Evolutionary conservation across 495 filamentous ascomycete genomes (phyloP).

Genomic region (Hypoxylon fragiforme): DNA sequence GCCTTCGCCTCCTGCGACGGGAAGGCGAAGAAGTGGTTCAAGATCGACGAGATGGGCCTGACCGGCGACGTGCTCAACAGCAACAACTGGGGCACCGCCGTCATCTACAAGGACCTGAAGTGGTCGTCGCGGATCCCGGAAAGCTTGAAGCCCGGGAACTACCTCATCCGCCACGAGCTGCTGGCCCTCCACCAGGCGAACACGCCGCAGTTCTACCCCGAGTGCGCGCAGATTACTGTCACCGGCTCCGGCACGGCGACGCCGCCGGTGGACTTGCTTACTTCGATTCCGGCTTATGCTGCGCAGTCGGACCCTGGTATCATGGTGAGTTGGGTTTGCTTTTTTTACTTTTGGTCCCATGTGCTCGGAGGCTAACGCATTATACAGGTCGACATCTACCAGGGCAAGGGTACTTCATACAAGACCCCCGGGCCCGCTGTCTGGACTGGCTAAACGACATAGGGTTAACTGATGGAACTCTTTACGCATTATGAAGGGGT

Average conservation of each 20-base stretch:
- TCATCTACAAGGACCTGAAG: conserved; percentile 50
- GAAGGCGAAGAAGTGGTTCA: conserved; percentile 56
- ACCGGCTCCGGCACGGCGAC: conserved; percentile 52
- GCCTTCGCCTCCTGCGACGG: conserved; percentile 53
- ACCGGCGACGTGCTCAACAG: conserved; percentile 46
- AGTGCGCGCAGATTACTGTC: conserved; percentile 60
- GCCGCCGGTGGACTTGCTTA: conserved; percentile 48
- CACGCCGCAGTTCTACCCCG: conserved; percentile 63
- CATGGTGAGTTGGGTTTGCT: conserved; percentile 42
- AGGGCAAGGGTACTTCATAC: conserved; percentile 50
- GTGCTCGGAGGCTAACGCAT: not conserved
- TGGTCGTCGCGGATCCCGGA: conserved; percentile 58
- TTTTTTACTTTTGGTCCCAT: not conserved
- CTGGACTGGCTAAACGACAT: conserved; percentile 46
- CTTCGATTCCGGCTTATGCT: conserved; percentile 56
- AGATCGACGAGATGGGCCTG: conserved; percentile 61
- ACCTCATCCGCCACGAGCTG: conserved; percentile 63
- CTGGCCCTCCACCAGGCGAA: conserved; percentile 63
- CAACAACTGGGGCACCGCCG: conserved; percentile 54
- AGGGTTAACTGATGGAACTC: not conserved
- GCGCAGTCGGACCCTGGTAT: conserved; percentile 55
- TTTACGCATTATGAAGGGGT: not conserved
- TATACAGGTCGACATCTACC: conserved; percentile 52
- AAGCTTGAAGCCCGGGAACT: conserved; percentile 57
- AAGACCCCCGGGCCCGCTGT: conserved; percentile 54